Evolutionary conservation across 495 filamentous ascomycete species (phyloP), one percentile per base, ranked within the genome.

Genomic region (Aspergillus bridgeri): DNA sequence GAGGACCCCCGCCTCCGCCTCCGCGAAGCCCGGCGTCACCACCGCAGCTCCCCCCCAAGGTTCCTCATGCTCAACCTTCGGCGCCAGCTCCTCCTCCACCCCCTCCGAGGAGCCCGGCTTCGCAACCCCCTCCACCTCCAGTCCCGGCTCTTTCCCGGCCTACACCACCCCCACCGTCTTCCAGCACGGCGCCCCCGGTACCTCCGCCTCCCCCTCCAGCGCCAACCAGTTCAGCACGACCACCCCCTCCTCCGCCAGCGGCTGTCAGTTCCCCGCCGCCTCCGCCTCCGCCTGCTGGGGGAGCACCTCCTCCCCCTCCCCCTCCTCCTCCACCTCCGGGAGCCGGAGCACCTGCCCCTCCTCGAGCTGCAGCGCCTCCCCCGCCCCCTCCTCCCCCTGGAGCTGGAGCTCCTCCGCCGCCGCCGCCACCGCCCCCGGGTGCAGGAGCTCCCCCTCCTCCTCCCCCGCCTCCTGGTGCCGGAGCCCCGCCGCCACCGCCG

Each of bases 41-140:
- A 33, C 88, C 88, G 43, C 87, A 86, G 48, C 75, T 90, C 33
- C 89, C 89, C 48, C 89, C 89, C 20, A 93, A 90, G 71, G 78
- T 83, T 20, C 84, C 86, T 21, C 70, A 71, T 58, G 70, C 66
- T 27, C 51, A 48, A 20, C 42, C 64, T 48, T 56, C 72, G 45
- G 59, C 73, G 42, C 72, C 83, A 46, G 75, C 64, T 57, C 80
- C 84, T 50, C 85, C 85, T n/a, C 84, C 83, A 43, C 79, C 83
- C 29, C 84, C 85, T 15, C 81, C 81, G 43, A 70, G 75, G 55
- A 72, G 65, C 55, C 72, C 77, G 42, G 67, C 74, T 17, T n/a
- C n/a, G n/a, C 78, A 80, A 19, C 78, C 85, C 7, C 83, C 81
- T 48, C 75, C 77, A 7, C 83, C 81, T 48, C 75, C 77, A 51